phyloP scores from a whole-genome alignment of 306 rosid genomes.

The Ziziphus jujuba region DNA sequence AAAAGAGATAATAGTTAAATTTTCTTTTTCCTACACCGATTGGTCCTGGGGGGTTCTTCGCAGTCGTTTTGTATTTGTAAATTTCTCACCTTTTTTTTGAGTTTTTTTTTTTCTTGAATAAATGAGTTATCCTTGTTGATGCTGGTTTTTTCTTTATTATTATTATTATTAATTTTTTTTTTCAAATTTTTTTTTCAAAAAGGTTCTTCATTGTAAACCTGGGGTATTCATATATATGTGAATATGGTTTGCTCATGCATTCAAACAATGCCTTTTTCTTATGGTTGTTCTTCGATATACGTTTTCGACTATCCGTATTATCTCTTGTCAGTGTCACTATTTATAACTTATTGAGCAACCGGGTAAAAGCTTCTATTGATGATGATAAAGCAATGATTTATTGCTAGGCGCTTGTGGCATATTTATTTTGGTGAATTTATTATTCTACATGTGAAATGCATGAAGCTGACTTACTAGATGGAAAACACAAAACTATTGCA shows the following conservation, averaged over 20 bases:
- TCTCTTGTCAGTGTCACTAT: not conserved
- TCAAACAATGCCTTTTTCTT: not conserved
- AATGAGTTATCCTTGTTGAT: too few relatives aligned
- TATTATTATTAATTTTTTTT: too few relatives aligned
- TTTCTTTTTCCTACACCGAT: not conserved
- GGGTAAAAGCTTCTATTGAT: constrained; percentile 2
- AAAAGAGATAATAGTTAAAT: not conserved
- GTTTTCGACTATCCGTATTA: not conserved
- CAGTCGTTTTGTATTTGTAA: constrained; percentile 3
- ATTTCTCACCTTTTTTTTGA: not conserved
- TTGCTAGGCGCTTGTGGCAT: not conserved
- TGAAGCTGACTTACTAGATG: constrained; percentile 4
- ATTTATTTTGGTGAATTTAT: constrained; percentile 1
- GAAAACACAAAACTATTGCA: not conserved
- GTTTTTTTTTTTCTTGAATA: not conserved
- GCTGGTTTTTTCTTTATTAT: too few relatives aligned
- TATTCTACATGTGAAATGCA: constrained; percentile 13
- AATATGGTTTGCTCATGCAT: constrained; percentile 11
- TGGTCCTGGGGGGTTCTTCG: not conserved
- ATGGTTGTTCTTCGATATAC: not conserved
- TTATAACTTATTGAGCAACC: not conserved
- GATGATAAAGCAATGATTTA: not conserved
- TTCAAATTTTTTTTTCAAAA: too few relatives aligned
- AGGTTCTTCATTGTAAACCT: too few relatives aligned
- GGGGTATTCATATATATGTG: not conserved